Evolutionary conservation across 2,329 filamentous ascomycete genomes (phyloP).

Genomic region (Grosmannia serpens): DNA sequence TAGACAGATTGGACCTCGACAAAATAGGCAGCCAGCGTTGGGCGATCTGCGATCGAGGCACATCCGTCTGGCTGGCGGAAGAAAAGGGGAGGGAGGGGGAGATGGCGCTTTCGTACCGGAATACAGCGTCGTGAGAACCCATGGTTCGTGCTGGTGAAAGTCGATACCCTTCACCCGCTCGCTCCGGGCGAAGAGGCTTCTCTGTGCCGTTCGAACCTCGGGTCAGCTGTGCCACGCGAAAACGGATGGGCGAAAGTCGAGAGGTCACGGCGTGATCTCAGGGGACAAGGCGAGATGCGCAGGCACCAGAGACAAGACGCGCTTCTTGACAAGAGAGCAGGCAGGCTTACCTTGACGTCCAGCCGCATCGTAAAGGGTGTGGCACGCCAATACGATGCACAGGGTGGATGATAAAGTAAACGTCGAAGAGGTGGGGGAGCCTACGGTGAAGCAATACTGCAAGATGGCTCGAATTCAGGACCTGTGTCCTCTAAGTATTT

Average conservation of each 20-base stretch:
- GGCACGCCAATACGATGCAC: background rate
- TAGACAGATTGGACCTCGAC: background rate
- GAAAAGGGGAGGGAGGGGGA: background rate
- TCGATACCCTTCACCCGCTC: slow-evolving; percentile 15
- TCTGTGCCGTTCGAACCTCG: background rate
- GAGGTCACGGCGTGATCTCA: too few relatives aligned
- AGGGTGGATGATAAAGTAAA: background rate
- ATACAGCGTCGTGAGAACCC: slow-evolving; percentile 72
- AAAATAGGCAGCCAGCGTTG: too few relatives aligned
- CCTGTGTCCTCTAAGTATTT: slow-evolving; percentile 4
- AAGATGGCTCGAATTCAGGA: background rate
- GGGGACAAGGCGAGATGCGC: background rate
- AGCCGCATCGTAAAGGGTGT: slow-evolving; percentile 13
- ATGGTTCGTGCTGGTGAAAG: slow-evolving; percentile 15
- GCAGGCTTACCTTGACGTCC: slow-evolving; percentile 12
- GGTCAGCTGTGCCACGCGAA: background rate
- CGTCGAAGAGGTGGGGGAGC: background rate
- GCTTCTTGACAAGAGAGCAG: background rate
- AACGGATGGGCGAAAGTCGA: too few relatives aligned
- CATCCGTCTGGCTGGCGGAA: background rate
- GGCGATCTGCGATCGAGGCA: background rate
- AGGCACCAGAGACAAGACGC: background rate
- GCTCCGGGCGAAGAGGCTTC: slow-evolving; percentile 14
- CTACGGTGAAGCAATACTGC: slow-evolving; percentile 1
- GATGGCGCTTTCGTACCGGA: slow-evolving; percentile 49